Conservation (phyloP, 202 grass and related monocot species). For the Zizania palustris region DNA sequence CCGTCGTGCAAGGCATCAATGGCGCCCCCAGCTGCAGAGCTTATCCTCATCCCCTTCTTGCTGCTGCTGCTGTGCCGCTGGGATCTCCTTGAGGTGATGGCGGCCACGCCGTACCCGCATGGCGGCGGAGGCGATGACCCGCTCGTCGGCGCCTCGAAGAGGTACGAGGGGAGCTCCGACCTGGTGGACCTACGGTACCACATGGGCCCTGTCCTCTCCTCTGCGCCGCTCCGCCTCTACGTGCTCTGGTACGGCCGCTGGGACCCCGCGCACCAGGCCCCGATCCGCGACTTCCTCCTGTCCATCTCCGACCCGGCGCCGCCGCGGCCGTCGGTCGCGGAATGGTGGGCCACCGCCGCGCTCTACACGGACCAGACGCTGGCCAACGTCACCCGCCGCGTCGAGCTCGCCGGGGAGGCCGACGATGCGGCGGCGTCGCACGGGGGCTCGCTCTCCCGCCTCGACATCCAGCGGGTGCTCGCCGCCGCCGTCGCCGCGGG, state of each 20-base stretch:
- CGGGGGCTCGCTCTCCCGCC: slow-evolving; percentile 52
- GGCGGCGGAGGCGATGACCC: not conserved
- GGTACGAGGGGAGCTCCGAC: slow-evolving; percentile 68
- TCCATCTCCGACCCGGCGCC: slow-evolving; percentile 52
- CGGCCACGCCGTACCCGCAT: slow-evolving; percentile 33
- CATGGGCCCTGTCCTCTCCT: slow-evolving; percentile 74
- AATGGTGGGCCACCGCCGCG: slow-evolving; percentile 63
- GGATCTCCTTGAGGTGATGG: slow-evolving; percentile 40
- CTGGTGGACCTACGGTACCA: slow-evolving; percentile 69
- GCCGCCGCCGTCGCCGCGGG: slow-evolving; percentile 48
- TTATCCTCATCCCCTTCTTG: not conserved
- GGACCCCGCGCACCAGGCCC: slow-evolving; percentile 51
- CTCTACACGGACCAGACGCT: slow-evolving; percentile 79
- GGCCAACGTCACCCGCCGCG: slow-evolving; percentile 53
- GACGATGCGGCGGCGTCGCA: slow-evolving; percentile 45
- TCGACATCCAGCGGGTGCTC: slow-evolving; percentile 65
- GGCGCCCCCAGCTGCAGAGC: not conserved
- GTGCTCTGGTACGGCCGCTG: slow-evolving; percentile 74
- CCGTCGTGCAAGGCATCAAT: not conserved
- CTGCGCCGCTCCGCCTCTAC: slow-evolving; percentile 60
- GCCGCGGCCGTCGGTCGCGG: slow-evolving; percentile 46
- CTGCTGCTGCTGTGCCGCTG: not conserved
- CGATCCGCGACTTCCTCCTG: slow-evolving; percentile 64
- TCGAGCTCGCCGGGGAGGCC: slow-evolving; percentile 45
- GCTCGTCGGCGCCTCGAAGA: slow-evolving; percentile 48